Evolutionary conservation across 345 rosid genomes (phyloP).

Genomic region (Leavenworthia alabamica): DNA sequence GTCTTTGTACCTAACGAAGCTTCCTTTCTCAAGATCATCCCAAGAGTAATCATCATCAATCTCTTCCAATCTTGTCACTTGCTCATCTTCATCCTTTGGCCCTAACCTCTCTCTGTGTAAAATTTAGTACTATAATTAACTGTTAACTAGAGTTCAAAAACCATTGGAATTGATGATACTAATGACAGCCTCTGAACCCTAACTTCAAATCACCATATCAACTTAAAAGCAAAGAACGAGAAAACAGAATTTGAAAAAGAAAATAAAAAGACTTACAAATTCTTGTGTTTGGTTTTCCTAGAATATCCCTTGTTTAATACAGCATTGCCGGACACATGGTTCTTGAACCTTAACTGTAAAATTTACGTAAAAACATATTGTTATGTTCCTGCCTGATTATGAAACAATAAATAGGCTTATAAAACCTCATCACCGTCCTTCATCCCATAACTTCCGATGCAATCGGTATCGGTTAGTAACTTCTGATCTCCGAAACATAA

Average conservation of each 20-base stretch:
- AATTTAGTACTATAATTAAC: not conserved
- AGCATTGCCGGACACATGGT: constrained; percentile 47
- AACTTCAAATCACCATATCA: not conserved
- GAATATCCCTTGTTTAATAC: constrained; percentile 35
- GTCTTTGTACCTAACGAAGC: constrained; percentile 10
- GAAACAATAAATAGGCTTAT: not conserved
- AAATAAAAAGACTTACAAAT: constrained; percentile 34
- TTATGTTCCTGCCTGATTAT: not conserved
- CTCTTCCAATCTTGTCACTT: constrained; percentile 3
- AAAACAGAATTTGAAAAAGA: not conserved
- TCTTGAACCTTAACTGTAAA: constrained; percentile 60
- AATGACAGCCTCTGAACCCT: too few species aligned
- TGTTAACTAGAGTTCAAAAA: not conserved
- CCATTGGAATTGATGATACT: not conserved
- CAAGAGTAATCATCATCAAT: constrained; percentile 11
- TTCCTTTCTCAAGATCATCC: constrained; percentile 31
- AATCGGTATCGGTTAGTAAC: constrained; percentile 50
- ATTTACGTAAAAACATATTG: not conserved
- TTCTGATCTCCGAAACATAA: constrained; percentile 55
- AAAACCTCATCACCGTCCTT: constrained; percentile 78
- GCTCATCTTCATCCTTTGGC: constrained; percentile 21
- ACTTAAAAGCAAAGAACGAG: not conserved
- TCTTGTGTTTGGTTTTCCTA: constrained; percentile 28
- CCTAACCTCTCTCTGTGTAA: constrained; percentile 19
- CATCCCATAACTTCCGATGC: constrained; percentile 51